These are phyloP conservation scores for Pelargonium citronellum DNA, from an alignment of 441 rosid genomes.

Conservation along the genomic window DNA sequence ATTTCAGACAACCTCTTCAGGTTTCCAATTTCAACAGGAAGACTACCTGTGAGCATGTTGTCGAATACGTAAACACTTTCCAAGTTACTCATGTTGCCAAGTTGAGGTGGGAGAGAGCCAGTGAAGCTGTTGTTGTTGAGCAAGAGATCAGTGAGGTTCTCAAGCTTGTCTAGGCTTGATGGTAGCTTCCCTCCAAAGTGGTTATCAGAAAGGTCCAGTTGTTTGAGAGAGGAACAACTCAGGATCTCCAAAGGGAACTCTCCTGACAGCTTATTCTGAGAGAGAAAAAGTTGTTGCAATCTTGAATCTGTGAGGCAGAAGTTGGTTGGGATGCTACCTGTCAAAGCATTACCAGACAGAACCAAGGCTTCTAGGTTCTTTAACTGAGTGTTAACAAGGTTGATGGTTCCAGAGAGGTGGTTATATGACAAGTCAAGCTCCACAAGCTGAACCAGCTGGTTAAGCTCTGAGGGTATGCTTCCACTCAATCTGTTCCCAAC, in stretches of 20 bases:
- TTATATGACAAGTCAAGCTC: constrained; percentile 61
- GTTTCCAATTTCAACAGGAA: constrained; percentile 63
- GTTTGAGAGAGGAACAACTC: constrained; percentile 51
- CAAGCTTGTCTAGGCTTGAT: constrained; percentile 41
- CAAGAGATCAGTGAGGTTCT: constrained; percentile 46
- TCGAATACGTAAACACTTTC: constrained; percentile 48
- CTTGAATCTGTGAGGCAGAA: constrained; percentile 51
- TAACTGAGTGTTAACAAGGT: constrained; percentile 34
- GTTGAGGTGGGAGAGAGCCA: constrained; percentile 54
- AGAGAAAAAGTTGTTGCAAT: constrained; percentile 46
- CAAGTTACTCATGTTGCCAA: constrained; percentile 64
- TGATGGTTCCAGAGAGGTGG: constrained; percentile 55
- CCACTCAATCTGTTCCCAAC: constrained; percentile 53
- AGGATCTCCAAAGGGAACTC: constrained; percentile 55
- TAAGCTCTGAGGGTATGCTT: constrained; percentile 50
- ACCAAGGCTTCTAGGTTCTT: constrained; percentile 43
- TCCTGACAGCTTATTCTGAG: constrained; percentile 54
- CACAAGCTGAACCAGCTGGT: constrained; percentile 45
- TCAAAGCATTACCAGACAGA: constrained; percentile 46
- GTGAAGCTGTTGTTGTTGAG: constrained; percentile 64
- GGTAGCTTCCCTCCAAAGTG: constrained; percentile 53
- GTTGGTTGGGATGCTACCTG: constrained; percentile 49
- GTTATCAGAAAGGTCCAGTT: constrained; percentile 61
- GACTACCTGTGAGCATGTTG: constrained; percentile 55
- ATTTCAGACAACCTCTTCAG: constrained; percentile 43